Evolutionary conservation across 192 early-diverging fungal genomes (phyloP), one percentile per base, ranked within the genome.

Genomic region (Backusella macrospora): DNA sequence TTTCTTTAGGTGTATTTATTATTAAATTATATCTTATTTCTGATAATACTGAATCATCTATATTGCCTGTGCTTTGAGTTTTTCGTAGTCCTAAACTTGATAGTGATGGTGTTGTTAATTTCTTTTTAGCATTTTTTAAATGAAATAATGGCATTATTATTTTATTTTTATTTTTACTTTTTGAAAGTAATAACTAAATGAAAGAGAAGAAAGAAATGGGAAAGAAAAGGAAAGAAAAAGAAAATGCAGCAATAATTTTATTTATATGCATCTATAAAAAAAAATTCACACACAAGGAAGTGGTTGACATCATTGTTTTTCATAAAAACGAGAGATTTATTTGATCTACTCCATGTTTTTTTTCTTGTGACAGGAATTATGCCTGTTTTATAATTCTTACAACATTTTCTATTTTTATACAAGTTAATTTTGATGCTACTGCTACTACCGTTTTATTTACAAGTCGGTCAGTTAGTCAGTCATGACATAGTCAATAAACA

Each of bases 121-220:
- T 68, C 15, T 47, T 68, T 68, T 43, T 68, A 26, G 44, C 42
- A 37, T 47, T 68, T 45, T 68, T 68, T 47, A 68, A 47, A 47
- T 43, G 43, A 68, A 68, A 68, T 29, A 68, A 34, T 13, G 67
- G 67, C 67, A 68, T 68, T 29, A 46, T 47, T 34, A 13, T 34
- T 62, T 13, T 62, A 7, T 52, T 7, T 34, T 62, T 21, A 37
- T 12, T 34, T 29, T 14, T 14, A 34, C 12, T 29, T 21, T 4
- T 10, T 9, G 26, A 37, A 37, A 62, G 29, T 34, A 62, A 62
- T 14, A 37, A 62, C 8, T 12, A 21, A 29, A 68, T 44, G 12
- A 67, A 67, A 14, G n/a, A 67, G 15, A 65, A 38, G 16, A 21
- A 40, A 65, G 18, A 21, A 29, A 38, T n/a, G n/a, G 40, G 40